Base-by-base conservation (phyloP, 1,284 basidiomycete genomes). In the Afroboletus lepidellus region DNA sequence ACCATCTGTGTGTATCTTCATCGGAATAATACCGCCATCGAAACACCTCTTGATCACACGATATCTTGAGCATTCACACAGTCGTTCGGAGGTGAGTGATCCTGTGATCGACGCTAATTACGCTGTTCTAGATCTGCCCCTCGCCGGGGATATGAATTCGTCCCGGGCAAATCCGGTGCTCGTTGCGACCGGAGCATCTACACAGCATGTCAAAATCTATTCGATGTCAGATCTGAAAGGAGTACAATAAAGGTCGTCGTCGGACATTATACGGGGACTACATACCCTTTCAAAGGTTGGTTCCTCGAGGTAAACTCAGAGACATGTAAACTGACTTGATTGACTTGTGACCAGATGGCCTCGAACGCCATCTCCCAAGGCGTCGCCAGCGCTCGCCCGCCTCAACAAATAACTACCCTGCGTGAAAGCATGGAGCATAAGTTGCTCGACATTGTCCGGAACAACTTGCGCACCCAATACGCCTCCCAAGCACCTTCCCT, bases 1-100 rank as follows among this genome's bases (percentile, higher is more conserved):
- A 2, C n/a, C 39, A 61, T 59, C 49, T 60, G 23, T 57, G 23
- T 59, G 41, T 54, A 65, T 60, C 53, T 54, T 38, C 37, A 15
- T 46, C 46, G 21, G 21, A 41, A 41, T 58, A 50, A 21, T 60
- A 39, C 23, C 9, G 16, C 27, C 13, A 6, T 37, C 29, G 23
- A 45, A 20, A 52, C 20, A 29, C 20, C 50, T 34, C 42, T 39
- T 45, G 42, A 21, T 29, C 20, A 13, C 29, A 16, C 24, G 42
- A 46, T 33, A 7, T 15, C 24, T 48, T 11, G 39, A 16, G n/a
- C 16, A 30, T 23, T n/a, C 8, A 39, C 16, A 23, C 25, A 27
- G 27, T 24, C 13, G 15, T n/a, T 12, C 23, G 15, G 8, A 15
- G 37, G 37, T 36, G 21, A 20, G 18, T 8, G 7, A n/a, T 34